Percentiles rank a stretch among this genome's conserved stretches.
These are phyloP conservation scores for Atkinsonella hypoxylon DNA, from an alignment of 2,329 filamentous ascomycete species.

Conservation along the genomic window DNA sequence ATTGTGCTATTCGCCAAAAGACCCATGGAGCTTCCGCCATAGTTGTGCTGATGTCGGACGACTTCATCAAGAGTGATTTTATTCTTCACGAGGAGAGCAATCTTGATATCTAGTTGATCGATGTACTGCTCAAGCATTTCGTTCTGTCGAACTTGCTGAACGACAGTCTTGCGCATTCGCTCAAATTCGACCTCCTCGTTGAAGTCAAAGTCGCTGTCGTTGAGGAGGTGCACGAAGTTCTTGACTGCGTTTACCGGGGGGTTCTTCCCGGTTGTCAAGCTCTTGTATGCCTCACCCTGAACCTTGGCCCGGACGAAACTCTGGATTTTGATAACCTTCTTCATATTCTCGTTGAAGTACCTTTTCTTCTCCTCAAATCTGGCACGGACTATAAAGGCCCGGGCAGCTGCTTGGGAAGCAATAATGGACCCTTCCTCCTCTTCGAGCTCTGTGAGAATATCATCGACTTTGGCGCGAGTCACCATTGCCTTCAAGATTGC, in stretches of 20 bases:
- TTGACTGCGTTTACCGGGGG: slow-evolving; percentile 94
- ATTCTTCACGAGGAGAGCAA: slow-evolving; percentile 95
- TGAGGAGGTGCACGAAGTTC: slow-evolving; percentile 93
- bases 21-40: slow-evolving; percentile 76
- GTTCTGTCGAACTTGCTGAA: slow-evolving; percentile 94
- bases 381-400: slow-evolving; percentile 61
- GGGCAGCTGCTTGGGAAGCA: slow-evolving; percentile 62
- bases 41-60: slow-evolving; percentile 91
- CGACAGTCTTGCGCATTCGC: slow-evolving; percentile 84
- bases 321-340: slow-evolving; percentile 97
- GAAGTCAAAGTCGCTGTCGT: slow-evolving; percentile 97
- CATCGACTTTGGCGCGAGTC: slow-evolving; percentile 60
- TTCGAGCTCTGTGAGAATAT: slow-evolving; percentile 64
- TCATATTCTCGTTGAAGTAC: slow-evolving; percentile 93
- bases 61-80: slow-evolving; percentile 98
- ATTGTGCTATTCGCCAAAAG: slow-evolving; percentile 83
- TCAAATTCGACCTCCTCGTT: slow-evolving; percentile 98
- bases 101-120: slow-evolving; percentile 97
- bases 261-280: slow-evolving; percentile 88
- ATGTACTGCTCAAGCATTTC: slow-evolving; percentile 97
- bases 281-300: slow-evolving; percentile 97
- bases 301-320: slow-evolving; percentile 92
- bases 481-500: slow-evolving; percentile 68
- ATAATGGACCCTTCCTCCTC: slow-evolving; percentile 68
- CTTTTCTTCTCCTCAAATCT: slow-evolving; percentile 75